Evolutionary conservation across 2,329 filamentous ascomycete genomes (phyloP).

Genomic region (Capronia coronata): DNA sequence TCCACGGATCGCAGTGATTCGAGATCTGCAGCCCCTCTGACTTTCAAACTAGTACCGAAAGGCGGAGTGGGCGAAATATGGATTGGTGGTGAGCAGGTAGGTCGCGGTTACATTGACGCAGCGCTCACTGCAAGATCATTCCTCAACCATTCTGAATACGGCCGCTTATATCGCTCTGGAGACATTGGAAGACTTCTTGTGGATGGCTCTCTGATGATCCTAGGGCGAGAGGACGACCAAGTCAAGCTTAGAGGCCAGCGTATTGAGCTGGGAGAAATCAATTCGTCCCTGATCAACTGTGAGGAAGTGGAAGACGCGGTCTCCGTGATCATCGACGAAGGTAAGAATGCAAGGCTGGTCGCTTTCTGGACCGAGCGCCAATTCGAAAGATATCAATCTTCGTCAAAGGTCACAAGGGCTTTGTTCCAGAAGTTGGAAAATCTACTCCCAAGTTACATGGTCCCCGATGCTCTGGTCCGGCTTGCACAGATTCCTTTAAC

Average conservation of each 20-base stretch:
- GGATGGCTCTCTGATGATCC: conserved; percentile 67
- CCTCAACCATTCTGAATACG: conserved; percentile 60
- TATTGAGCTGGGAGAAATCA: conserved; percentile 73
- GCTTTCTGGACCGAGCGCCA: conserved; percentile 56
- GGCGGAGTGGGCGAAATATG: conserved; percentile 77
- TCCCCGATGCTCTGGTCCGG: conserved; percentile 67
- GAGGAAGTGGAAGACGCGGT: conserved; percentile 54
- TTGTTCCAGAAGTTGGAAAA: conserved; percentile 53
- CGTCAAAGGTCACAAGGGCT: conserved; percentile 13
- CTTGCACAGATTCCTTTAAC: conserved; percentile 65
- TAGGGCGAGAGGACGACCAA: conserved; percentile 70
- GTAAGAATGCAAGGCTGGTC: conserved; percentile 51
- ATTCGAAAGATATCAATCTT: conserved; percentile 4
- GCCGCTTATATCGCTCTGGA: conserved; percentile 72
- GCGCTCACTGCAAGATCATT: conserved; percentile 61
- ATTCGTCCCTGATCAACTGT: conserved; percentile 52
- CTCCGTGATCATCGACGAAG: conserved; percentile 51
- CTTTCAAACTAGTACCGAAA: conserved; percentile 53
- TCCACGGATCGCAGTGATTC: conserved; percentile 23
- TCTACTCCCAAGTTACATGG: conserved; percentile 66
- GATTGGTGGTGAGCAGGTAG: conserved; percentile 78
- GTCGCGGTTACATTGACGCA: conserved; percentile 62
- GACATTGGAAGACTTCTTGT: conserved; percentile 73
- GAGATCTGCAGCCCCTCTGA: conserved; percentile 8
- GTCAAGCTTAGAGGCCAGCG: conserved; percentile 75